Percentiles rank a stretch among this genome's conserved stretches.
phyloP scores from a whole-genome alignment of 306 rosid species.

The Ormosia emarginata region DNA sequence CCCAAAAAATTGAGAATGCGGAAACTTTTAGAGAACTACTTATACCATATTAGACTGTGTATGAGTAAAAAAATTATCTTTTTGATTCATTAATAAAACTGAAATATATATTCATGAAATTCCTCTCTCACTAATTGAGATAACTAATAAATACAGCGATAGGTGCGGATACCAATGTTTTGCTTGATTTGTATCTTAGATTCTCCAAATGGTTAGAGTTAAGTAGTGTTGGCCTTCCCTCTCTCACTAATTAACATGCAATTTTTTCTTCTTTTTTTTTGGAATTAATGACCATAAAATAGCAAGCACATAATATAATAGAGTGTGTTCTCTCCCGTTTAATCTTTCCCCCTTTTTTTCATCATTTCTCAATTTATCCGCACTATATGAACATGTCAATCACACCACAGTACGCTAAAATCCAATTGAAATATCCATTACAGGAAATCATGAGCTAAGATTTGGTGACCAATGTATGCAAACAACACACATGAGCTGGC shows the following conservation, averaged over 20 bases:
- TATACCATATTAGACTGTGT: too few species aligned
- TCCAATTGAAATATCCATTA: not conserved
- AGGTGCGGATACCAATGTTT: not conserved
- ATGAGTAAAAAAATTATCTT: too few species aligned
- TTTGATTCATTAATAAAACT: too few species aligned
- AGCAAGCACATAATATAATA: not conserved
- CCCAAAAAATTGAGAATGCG: too few species aligned
- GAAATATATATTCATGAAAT: too few species aligned
- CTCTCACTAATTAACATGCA: not conserved
- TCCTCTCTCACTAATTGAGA: too few species aligned
- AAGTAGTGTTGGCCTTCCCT: not conserved
- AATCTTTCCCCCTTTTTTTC: not conserved
- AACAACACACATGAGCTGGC: slow-evolving; percentile 3
- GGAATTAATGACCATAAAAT: not conserved
- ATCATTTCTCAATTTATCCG: not conserved
- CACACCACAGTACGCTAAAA: not conserved
- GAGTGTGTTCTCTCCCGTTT: not conserved
- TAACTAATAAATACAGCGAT: too few species aligned
- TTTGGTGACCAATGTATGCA: not conserved
- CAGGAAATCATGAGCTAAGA: not conserved
- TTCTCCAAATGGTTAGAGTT: not conserved
- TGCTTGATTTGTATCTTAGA: not conserved
- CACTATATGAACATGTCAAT: not conserved
- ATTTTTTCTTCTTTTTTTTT: not conserved
- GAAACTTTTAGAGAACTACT: too few species aligned